Base-by-base conservation (phyloP, 768 basidiomycete species). In the Peribolospora baueri region DNA sequence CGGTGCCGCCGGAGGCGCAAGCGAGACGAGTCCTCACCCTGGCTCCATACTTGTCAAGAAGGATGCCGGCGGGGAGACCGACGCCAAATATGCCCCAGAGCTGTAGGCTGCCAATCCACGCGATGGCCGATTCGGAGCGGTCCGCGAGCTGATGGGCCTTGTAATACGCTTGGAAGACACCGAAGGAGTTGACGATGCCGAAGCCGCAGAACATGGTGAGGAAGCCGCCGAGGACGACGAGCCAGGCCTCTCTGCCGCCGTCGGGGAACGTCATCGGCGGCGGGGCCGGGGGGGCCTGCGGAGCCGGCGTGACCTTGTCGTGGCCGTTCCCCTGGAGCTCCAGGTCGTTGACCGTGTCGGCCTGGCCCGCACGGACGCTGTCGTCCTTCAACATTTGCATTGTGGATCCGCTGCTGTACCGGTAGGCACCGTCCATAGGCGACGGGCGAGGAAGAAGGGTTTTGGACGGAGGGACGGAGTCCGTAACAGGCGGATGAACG, bases 81-180 rank as follows among this genome's bases (percentile, higher is more conserved):
- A 61, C 41, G 8, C 58, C 49, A 56, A 66, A 66, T 54, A 65
- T 61, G 40, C 65, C 54, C 57, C 64, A 66, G 4, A 64, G 56
- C 53, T 66, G 66, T 5, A 63, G 54, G 2, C 54, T 54, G 2
- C 65, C 66, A 43, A 67, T 58, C 66, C 66, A 67, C 9, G 61
- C 54, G 54, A 67, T 67, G 38, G 55, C 59, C 10, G 61, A 62
- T 3, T 61, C 55, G 5, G 58, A 52, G 5, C 60, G 51, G 3
- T 50, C 7, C 0, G 63, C 60, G 54, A 61, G 63, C 2, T 64
- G 65, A 7, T 46, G 56, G 9, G 59, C 54, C 8, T 59, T 53
- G 55, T 70, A 71, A 60, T 67, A 70, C 7, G 65, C 64, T 54
- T 68, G 65, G 60, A 65, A 70, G 3, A 66, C 68, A 42, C 70